These are phyloP conservation scores for Lactarius tabidus DNA, from an alignment of 768 basidiomycete genomes.

Conservation along the genomic window DNA sequence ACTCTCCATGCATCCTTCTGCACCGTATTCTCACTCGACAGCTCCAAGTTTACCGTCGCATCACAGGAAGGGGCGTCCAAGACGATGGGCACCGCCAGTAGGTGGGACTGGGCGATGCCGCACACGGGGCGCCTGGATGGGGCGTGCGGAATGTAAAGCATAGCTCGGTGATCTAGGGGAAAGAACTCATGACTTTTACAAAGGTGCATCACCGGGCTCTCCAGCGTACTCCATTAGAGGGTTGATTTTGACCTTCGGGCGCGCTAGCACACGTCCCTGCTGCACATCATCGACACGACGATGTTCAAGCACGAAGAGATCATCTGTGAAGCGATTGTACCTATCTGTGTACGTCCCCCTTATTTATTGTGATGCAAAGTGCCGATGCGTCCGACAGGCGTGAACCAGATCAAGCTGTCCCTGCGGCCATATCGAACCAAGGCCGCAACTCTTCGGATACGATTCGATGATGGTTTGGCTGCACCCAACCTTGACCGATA, in stretches of 20 bases:
- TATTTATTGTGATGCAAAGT: no score
- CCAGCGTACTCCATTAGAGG: background rate
- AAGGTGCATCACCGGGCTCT: slow-evolving; percentile 51
- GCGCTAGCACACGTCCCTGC: slow-evolving; percentile 66
- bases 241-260: background rate
- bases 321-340: no score
- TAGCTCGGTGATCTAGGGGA: slow-evolving; percentile 51
- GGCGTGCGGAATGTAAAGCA: slow-evolving; percentile 87
- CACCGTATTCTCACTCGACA: slow-evolving; percentile 72
- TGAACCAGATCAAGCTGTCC: no score
- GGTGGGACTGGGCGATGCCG: slow-evolving; percentile 62
- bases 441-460: no score
- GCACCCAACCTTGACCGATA: no score
- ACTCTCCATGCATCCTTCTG: slow-evolving; percentile 69
- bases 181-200: slow-evolving; percentile 84
- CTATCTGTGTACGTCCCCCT: no score
- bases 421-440: no score
- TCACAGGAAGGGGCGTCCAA: slow-evolving; percentile 61
- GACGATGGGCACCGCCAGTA: slow-evolving; percentile 42
- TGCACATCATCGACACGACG: slow-evolving; percentile 83
- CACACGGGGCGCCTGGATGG: slow-evolving; percentile 62
- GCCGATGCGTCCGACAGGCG: no score
- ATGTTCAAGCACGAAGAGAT: slow-evolving; percentile 79
- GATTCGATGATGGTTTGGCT: no score
- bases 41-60: slow-evolving; percentile 76